Percentiles rank a stretch among this genome's conserved stretches.
These are phyloP conservation scores for Suillus subluteus DNA, from an alignment of 768 basidiomycete species.

Conservation along the genomic window DNA sequence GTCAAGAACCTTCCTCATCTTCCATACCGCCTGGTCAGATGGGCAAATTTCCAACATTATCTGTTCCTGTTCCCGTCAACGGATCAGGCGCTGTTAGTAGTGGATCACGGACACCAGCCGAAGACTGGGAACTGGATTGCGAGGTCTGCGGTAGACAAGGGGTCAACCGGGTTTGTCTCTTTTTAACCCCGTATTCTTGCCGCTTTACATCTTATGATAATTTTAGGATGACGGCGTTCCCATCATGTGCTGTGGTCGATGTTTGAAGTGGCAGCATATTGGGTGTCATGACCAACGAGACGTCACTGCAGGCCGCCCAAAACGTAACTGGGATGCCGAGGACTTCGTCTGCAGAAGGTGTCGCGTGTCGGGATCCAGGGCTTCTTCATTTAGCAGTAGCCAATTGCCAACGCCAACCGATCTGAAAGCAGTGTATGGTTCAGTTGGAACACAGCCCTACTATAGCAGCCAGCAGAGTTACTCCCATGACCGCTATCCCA, in stretches of 20 bases:
- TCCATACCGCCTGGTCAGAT: constrained; percentile 10
- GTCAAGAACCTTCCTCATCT: constrained; percentile 4
- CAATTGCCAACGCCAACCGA: constrained; percentile 9
- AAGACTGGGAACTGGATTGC: constrained; percentile 87
- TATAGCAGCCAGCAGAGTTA: constrained; percentile 20
- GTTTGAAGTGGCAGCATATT: constrained; percentile 91
- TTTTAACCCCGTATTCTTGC: neutral
- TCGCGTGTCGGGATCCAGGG: constrained; percentile 27
- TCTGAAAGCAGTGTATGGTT: constrained; percentile 15
- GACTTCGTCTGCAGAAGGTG: constrained; percentile 80
- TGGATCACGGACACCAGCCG: constrained; percentile 58
- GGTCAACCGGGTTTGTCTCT: constrained; percentile 64
- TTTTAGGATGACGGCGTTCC: constrained; percentile 76
- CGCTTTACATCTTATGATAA: constrained; percentile 15
- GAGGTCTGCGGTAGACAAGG: constrained; percentile 80
- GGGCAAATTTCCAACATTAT: constrained; percentile 9
- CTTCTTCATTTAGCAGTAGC: constrained; percentile 12
- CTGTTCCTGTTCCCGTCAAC: constrained; percentile 20
- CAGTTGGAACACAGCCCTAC: constrained; percentile 17
- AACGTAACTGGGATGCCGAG: constrained; percentile 83
- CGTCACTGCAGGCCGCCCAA: constrained; percentile 58
- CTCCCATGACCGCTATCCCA: constrained; percentile 21
- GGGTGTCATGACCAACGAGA: constrained; percentile 81
- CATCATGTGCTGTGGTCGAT: constrained; percentile 81
- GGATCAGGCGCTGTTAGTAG: constrained; percentile 32